phyloP scores from a whole-genome alignment of 306 rosid genomes.

The Inga oerstediana region DNA sequence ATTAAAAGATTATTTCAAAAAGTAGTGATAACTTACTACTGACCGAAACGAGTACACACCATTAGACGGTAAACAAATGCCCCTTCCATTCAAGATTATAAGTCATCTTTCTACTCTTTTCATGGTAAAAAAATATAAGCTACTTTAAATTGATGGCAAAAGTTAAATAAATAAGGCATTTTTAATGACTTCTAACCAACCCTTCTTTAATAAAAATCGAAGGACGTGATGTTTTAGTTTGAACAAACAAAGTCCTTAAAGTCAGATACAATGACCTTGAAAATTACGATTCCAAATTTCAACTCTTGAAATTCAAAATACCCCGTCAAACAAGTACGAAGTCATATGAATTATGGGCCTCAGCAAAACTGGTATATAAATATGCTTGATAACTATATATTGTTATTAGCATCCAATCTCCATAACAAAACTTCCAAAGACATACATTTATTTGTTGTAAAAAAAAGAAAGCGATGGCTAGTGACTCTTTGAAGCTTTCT shows the following conservation, averaged over 20 bases:
- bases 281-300: background rate
- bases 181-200: background rate
- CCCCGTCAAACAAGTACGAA: background rate
- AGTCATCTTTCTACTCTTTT: too few relatives aligned
- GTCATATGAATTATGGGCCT: background rate
- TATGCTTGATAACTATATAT: background rate
- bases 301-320: background rate
- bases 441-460: background rate
- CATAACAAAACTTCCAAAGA: background rate
- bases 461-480: background rate
- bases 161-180: background rate
- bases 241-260: background rate
- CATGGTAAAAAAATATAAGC: too few relatives aligned
- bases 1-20: too few relatives aligned
- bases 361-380: background rate
- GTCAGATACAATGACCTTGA: background rate
- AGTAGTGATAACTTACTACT: too few relatives aligned
- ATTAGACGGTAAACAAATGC: too few relatives aligned
- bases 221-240: background rate
- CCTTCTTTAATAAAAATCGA: too few relatives aligned
- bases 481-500: background rate
- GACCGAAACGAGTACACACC: too few relatives aligned
- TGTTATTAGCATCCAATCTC: background rate
- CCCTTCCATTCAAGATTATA: too few relatives aligned
- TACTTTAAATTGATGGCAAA: too few relatives aligned